Percentiles rank a stretch among this genome's conserved stretches.
phyloP scores from a whole-genome alignment of 352 stramenopile genomes.

The Pythium diclinum region DNA sequence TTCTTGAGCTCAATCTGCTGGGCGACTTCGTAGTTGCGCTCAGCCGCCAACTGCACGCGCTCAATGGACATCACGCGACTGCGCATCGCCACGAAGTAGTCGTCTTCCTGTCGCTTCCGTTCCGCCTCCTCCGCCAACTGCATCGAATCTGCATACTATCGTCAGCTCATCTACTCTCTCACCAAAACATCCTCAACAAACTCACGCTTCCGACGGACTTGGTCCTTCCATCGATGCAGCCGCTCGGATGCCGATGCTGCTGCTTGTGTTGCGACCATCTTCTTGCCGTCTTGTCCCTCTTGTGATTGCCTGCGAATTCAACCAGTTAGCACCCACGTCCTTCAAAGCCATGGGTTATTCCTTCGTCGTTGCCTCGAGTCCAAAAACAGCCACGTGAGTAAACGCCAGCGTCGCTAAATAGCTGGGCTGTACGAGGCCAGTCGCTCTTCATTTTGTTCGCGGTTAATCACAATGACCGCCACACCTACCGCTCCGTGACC shows the following conservation, averaged over 20 bases:
- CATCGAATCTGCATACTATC: neutral
- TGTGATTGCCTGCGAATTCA: neutral
- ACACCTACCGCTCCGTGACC: constrained; percentile 33
- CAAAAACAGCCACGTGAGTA: neutral
- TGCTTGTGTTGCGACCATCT: neutral
- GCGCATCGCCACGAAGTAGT: constrained; percentile 21
- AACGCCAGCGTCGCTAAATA: neutral
- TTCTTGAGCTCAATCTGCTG: constrained; percentile 37
- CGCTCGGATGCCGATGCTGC: constrained; percentile 1
- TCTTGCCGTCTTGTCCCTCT: constrained; percentile 1
- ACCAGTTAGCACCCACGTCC: neutral
- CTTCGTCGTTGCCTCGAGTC: neutral
- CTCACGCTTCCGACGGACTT: constrained; percentile 12
- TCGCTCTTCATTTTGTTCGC: neutral
- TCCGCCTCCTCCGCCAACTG: neutral
- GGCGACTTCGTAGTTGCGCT: constrained; percentile 39
- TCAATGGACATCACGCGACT: constrained; percentile 21
- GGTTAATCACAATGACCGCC: neutral
- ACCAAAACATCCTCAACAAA: neutral
- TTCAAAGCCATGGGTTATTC: neutral
- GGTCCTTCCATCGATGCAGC: constrained; percentile 14
- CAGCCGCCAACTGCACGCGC: constrained; percentile 28
- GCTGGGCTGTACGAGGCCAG: neutral
- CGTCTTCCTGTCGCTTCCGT: constrained; percentile 27
- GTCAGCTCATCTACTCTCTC: neutral